A percentile compares a stretch with the other conserved stretches of the same genome.
Evolutionary conservation across 2,329 filamentous ascomycete genomes (phyloP).

Genomic region (Cordyceps cateniannulata): DNA sequence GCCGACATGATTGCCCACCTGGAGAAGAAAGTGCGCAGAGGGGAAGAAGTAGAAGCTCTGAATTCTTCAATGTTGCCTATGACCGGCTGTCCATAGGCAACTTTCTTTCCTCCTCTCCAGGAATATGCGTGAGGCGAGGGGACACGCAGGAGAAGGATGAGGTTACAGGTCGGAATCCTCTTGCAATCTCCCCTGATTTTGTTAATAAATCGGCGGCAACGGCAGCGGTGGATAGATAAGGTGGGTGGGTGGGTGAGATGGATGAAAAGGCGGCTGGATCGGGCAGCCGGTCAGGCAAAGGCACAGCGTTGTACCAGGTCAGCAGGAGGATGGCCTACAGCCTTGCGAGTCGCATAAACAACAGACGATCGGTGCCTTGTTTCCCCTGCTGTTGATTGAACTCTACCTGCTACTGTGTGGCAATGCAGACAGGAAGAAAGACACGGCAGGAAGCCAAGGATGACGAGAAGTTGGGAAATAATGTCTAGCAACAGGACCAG

Average conservation of each 20-base stretch:
- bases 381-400: too few relatives aligned
- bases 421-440: too few relatives aligned
- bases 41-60: neutral
- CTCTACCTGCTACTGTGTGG: too few relatives aligned
- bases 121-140: neutral
- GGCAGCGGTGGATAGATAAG: neutral
- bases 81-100: neutral
- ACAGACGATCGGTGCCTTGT: neutral
- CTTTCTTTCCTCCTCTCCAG: neutral
- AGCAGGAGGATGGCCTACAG: neutral
- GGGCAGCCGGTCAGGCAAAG: neutral
- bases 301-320: neutral
- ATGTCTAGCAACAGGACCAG: neutral
- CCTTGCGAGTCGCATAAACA: neutral
- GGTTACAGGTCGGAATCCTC: neutral
- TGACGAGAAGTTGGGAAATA: neutral
- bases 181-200: neutral
- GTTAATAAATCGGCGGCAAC: neutral
- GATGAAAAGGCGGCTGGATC: neutral
- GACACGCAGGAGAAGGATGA: neutral
- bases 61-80: neutral
- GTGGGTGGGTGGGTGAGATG: neutral
- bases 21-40: neutral
- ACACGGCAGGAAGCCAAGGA: too few relatives aligned
- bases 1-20: neutral